Percentiles rank a stretch among this genome's conserved stretches.
Evolutionary conservation across 371 early-diverging fungal species (phyloP).

Genomic region (Dinochytrium kinnereticum): DNA sequence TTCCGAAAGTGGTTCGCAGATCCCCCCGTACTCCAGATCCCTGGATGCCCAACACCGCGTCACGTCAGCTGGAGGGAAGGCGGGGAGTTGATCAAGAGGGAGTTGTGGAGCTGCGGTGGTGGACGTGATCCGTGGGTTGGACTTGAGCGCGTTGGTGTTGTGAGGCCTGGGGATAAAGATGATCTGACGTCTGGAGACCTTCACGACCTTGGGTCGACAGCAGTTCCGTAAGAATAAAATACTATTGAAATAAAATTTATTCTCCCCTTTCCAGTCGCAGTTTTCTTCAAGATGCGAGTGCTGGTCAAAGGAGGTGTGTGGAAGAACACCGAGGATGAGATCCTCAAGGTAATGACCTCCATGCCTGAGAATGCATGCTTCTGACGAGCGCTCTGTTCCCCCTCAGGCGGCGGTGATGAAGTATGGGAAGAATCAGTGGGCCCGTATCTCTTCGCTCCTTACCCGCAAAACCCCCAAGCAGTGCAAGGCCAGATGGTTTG

Average conservation of each 20-base stretch:
- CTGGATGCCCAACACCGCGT: background rate
- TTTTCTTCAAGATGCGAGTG: constrained; percentile 39
- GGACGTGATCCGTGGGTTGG: constrained; percentile 88
- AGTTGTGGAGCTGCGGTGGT: constrained; percentile 91
- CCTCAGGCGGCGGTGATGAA: constrained; percentile 89
- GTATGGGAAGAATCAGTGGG: constrained; percentile 99
- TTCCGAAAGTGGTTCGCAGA: constrained; percentile 73
- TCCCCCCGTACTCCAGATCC: constrained; percentile 2
- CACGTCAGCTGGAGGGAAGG: constrained; percentile 36
- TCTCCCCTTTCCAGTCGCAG: too few relatives aligned
- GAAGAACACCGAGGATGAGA: constrained; percentile 87
- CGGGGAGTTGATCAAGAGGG: constrained; percentile 68
- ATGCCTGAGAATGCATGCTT: background rate
- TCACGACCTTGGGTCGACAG: background rate
- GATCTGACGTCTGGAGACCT: background rate
- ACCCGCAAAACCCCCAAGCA: constrained; percentile 96
- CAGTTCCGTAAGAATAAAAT: too few relatives aligned
- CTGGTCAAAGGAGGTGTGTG: constrained; percentile 63
- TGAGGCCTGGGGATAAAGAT: background rate
- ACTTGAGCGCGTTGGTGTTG: constrained; percentile 46
- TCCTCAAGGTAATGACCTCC: constrained; percentile 71
- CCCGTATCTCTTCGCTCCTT: constrained; percentile 94
- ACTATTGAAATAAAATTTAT: too few relatives aligned
- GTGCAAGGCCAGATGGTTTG: constrained; percentile 97
- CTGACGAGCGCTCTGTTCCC: background rate